Evolutionary conservation across 2,329 filamentous ascomycete species (phyloP).

Genomic region (Dryadomyces quercivorus): DNA sequence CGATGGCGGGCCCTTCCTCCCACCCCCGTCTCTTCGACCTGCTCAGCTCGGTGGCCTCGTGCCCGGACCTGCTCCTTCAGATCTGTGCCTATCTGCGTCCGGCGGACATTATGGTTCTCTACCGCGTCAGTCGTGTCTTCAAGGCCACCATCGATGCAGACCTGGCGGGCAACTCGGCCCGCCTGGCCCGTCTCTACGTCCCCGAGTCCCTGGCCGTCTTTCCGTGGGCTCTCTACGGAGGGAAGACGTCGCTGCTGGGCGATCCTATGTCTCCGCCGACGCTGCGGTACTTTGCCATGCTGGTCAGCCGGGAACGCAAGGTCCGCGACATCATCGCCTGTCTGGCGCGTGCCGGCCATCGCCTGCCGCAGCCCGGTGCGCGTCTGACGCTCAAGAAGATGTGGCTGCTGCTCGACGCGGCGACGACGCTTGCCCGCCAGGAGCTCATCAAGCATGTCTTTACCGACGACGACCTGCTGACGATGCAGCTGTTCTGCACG

Average conservation of each 20-base stretch:
- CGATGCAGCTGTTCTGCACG: conserved; percentile 51
- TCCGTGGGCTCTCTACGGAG: conserved; percentile 45
- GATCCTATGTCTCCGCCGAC: conserved; percentile 2
- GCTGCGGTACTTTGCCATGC: conserved; percentile 57
- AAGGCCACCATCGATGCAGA: conserved; percentile 47
- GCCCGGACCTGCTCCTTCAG: conserved; percentile 40
- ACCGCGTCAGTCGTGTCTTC: conserved; percentile 50
- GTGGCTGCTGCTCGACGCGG: conserved; percentile 34
- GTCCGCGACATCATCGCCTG: conserved; percentile 50
- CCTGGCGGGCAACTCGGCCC: conserved; percentile 44
- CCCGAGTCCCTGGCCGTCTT: conserved; percentile 46
- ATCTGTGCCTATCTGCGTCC: conserved; percentile 42
- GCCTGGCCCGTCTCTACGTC: conserved; percentile 40
- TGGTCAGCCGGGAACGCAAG: conserved; percentile 43
- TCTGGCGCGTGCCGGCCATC: conserved; percentile 45
- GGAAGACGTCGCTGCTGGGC: conserved; percentile 5
- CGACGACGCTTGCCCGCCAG: conserved; percentile 20
- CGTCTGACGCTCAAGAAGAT: conserved; percentile 43
- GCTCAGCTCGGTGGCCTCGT: conserved; percentile 28
- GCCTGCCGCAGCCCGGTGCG: conserved; percentile 28
- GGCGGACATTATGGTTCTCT: conserved; percentile 49
- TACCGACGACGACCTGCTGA: conserved; percentile 46
- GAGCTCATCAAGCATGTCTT: conserved; percentile 41
- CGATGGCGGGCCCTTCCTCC: background rate
- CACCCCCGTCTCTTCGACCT: conserved; percentile 22